Conservation (phyloP, 2,329 filamentous ascomycete species). For the Trichoderma koningii region DNA sequence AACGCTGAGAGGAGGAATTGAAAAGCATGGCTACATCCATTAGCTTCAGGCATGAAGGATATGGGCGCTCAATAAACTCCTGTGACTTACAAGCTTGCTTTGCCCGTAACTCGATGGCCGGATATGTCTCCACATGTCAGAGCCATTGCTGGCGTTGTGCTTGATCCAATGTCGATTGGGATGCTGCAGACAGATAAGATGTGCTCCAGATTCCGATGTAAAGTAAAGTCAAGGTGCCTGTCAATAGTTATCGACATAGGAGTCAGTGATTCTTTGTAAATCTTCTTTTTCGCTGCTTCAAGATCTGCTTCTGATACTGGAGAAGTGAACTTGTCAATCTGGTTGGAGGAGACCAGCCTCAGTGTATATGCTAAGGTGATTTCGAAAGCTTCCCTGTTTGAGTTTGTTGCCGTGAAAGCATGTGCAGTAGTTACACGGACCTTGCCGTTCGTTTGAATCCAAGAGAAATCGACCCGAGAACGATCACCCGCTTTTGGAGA, state of each 20-base stretch:
- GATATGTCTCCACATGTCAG: conserved; percentile 7
- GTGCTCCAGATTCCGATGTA: conserved; percentile 6
- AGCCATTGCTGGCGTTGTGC: background rate
- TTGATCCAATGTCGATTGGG: background rate
- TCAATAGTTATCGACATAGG: background rate
- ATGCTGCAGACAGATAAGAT: conserved; percentile 11
- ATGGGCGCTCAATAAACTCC: too few species aligned
- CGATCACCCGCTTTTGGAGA: too few species aligned
- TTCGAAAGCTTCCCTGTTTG: background rate
- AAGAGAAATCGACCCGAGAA: too few species aligned
- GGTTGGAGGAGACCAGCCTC: background rate
- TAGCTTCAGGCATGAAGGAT: too few species aligned
- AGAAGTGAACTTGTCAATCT: background rate
- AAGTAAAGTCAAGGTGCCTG: background rate
- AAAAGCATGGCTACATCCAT: background rate
- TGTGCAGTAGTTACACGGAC: background rate
- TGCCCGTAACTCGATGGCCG: background rate
- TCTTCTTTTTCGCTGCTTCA: background rate
- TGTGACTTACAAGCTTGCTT: conserved; percentile 6
- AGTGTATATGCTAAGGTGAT: conserved; percentile 4
- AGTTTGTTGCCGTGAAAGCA: background rate
- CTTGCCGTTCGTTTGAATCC: background rate
- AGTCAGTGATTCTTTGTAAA: background rate
- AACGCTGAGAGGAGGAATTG: background rate
- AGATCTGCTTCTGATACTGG: background rate